A percentile compares a stretch with the other conserved stretches of the same genome.
Evolutionary conservation across 495 filamentous ascomycete genomes (phyloP).

Genomic region (Trichocladium uniseriatum): DNA sequence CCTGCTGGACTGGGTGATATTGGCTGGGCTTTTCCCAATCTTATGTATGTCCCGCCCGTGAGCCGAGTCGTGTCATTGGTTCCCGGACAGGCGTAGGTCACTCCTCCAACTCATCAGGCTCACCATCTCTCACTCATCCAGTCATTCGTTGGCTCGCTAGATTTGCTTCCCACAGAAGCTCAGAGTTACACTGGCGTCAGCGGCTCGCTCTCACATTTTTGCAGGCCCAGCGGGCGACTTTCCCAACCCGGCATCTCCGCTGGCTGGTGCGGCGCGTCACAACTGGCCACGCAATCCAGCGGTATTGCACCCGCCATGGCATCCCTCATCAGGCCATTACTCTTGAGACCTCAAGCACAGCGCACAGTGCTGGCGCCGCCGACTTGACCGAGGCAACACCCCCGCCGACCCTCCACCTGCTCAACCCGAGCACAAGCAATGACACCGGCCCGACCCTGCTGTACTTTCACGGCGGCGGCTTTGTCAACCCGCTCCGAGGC

Average conservation of each 20-base stretch:
- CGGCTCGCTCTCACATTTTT: slow-evolving; percentile 9
- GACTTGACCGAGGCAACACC: neutral
- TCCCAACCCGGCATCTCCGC: slow-evolving; percentile 2
- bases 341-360: neutral
- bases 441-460: neutral
- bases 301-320: neutral
- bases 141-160: slow-evolving; percentile 1
- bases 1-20: no score
- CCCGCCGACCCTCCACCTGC: neutral
- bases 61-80: no score
- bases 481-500: slow-evolving; percentile 12
- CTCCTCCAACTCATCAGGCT: no score
- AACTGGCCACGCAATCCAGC: slow-evolving; percentile 1
- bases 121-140: no score
- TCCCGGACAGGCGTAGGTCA: no score
- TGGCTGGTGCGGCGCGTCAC: slow-evolving; percentile 5
- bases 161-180: neutral
- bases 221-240: slow-evolving; percentile 7
- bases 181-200: slow-evolving; percentile 15
- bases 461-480: slow-evolving; percentile 20
- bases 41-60: no score
- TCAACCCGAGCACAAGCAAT: neutral
- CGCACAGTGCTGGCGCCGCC: no score
- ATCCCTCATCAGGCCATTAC: slow-evolving; percentile 1
- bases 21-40: no score